These are phyloP conservation scores for Mediolabrus comicus DNA, from an alignment of 108 stramenopile genomes.

Conservation along the genomic window DNA sequence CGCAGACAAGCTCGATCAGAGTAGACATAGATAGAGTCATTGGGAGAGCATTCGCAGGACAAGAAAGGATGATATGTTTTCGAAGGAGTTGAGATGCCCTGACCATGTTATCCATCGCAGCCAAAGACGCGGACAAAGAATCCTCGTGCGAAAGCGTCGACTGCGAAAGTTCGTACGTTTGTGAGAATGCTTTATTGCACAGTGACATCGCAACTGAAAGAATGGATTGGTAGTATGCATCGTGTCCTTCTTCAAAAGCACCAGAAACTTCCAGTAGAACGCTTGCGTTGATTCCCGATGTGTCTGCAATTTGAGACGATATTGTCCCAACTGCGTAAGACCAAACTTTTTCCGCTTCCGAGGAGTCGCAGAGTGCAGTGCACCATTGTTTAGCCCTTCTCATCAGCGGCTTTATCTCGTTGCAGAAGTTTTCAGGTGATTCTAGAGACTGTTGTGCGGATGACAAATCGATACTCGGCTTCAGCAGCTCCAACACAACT, in stretches of 20 bases:
- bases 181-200: conserved; percentile 24
- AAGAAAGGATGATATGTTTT: conserved; percentile 47
- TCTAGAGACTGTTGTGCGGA: conserved; percentile 1
- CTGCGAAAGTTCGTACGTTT: conserved; percentile 29
- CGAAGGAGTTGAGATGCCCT: conserved; percentile 60
- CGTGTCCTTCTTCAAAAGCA: conserved; percentile 34
- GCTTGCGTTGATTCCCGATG: conserved; percentile 30
- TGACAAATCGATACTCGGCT: conserved; percentile 17
- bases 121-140: conserved; percentile 2
- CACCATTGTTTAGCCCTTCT: conserved; percentile 40
- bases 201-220: conserved; percentile 37
- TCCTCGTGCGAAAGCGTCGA: conserved; percentile 13
- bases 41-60: conserved; percentile 38
- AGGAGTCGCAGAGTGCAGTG: conserved; percentile 25
- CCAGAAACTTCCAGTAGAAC: conserved; percentile 45
- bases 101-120: conserved; percentile 48
- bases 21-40: conserved; percentile 38
- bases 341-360: conserved; percentile 36
- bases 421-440: conserved; percentile 10
- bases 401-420: conserved; percentile 24
- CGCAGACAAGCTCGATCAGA: conserved; percentile 57
- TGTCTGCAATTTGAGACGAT: conserved; percentile 28
- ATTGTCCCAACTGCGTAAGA: conserved; percentile 27
- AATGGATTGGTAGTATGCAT: conserved; percentile 35
- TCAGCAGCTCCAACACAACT: conserved; percentile 23